A percentile compares a stretch with the other conserved stretches of the same genome.
phyloP scores from a whole-genome alignment of 257 asterid species.

The Galeopsis tetrahit region DNA sequence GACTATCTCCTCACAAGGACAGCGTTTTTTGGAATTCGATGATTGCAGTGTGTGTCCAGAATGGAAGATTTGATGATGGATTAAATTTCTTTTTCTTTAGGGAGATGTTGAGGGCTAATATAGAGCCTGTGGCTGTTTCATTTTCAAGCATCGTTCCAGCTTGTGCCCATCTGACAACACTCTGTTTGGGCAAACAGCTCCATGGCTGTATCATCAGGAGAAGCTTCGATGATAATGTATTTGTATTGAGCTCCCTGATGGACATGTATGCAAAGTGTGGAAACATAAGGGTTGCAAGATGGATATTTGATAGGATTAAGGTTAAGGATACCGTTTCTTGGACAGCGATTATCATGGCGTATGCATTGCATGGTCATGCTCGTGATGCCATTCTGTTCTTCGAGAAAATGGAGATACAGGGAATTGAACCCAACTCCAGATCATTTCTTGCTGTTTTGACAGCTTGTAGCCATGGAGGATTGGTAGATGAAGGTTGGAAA shows the following conservation, averaged over 20 bases:
- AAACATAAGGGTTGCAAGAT: conserved; percentile 53
- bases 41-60: conserved; percentile 81
- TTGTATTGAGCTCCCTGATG: conserved; percentile 75
- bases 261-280: conserved; percentile 99
- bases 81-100: conserved; percentile 67
- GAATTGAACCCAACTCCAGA: conserved; percentile 62
- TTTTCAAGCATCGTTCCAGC: conserved; percentile 93
- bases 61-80: conserved; percentile 76
- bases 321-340: conserved; percentile 70
- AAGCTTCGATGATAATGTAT: conserved; percentile 62
- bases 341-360: conserved; percentile 94
- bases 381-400: conserved; percentile 66
- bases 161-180: conserved; percentile 75
- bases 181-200: conserved; percentile 82
- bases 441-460: conserved; percentile 82
- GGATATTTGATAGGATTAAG: conserved; percentile 74
- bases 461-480: conserved; percentile 94
- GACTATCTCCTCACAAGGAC: conserved; percentile 56
- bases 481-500: conserved; percentile 75
- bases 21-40: conserved; percentile 81
- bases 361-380: conserved; percentile 78
- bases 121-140: conserved; percentile 72
- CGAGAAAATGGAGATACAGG: conserved; percentile 64
- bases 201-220: conserved; percentile 70
- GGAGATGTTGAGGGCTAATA: conserved; percentile 63